A percentile compares a stretch with the other conserved stretches of the same genome.
These are phyloP conservation scores for Asterophora parasitica DNA, from an alignment of 768 basidiomycete species.

Conservation along the genomic window DNA sequence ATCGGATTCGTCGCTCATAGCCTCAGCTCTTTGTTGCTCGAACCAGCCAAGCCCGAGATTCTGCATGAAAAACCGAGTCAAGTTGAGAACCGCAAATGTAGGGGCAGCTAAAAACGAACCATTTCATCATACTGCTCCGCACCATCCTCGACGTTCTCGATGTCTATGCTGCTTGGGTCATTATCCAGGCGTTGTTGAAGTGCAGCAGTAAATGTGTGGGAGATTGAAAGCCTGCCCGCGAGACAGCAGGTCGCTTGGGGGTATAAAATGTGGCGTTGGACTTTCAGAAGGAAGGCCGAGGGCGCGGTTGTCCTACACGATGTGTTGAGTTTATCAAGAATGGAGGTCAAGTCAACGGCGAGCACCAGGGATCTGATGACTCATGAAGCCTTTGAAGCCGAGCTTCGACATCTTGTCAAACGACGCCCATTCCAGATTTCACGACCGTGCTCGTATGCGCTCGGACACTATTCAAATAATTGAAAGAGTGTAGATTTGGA, in stretches of 20 bases:
- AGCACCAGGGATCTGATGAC: background rate
- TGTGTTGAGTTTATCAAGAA: constrained; percentile 11
- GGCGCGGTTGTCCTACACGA: background rate
- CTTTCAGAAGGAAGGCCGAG: background rate
- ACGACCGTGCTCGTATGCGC: too few species aligned
- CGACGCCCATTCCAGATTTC: too few species aligned
- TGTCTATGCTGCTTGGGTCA: constrained; percentile 60
- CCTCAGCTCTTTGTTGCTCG: constrained; percentile 30
- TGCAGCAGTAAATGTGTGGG: constrained; percentile 57
- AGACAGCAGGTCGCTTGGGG: constrained; percentile 49
- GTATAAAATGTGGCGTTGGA: constrained; percentile 24
- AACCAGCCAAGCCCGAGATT: constrained; percentile 64
- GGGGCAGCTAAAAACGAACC: constrained; percentile 31
- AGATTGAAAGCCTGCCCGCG: constrained; percentile 66
- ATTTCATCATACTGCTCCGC: constrained; percentile 59
- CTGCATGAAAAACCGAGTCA: constrained; percentile 27
- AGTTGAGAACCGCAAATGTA: background rate
- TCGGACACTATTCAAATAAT: too few species aligned
- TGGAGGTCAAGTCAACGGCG: background rate
- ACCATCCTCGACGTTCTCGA: constrained; percentile 53
- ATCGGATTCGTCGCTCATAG: constrained; percentile 18
- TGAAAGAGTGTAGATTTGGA: too few species aligned
- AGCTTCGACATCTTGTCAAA: constrained; percentile 11
- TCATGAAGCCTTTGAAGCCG: constrained; percentile 10
- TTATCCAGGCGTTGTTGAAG: constrained; percentile 35